phyloP scores from a whole-genome alignment of 177 flowering plant genomes.

The Vitis hybrid region DNA sequence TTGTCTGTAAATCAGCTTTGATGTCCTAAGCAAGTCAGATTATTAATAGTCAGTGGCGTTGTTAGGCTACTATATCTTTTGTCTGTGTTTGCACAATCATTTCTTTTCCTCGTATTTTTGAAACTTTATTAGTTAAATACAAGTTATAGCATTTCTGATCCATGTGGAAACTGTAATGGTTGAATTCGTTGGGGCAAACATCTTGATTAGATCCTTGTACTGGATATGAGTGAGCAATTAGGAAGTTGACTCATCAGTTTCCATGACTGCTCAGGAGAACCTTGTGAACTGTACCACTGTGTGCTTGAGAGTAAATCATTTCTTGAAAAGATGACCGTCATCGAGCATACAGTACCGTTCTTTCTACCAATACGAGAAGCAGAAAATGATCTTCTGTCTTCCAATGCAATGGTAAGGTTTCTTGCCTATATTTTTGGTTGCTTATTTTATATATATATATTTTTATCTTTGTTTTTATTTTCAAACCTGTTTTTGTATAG shows the following conservation, averaged over 20 bases:
- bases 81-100: background rate
- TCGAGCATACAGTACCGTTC: constrained; percentile 93
- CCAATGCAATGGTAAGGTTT: constrained; percentile 85
- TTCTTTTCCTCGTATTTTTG: background rate
- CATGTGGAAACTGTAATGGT: background rate
- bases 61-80: background rate
- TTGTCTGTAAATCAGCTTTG: too few relatives aligned
- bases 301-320: constrained; percentile 97
- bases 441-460: background rate
- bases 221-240: background rate
- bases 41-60: background rate
- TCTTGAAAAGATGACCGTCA: constrained; percentile 94
- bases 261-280: constrained; percentile 61
- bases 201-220: constrained; percentile 3
- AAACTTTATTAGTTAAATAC: background rate
- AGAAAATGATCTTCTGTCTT: constrained; percentile 84
- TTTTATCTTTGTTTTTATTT: too few relatives aligned
- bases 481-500: background rate
- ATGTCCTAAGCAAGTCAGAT: background rate
- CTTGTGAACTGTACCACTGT: constrained; percentile 84
- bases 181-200: background rate
- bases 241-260: constrained; percentile 1
- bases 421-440: constrained; percentile 18
- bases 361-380: constrained; percentile 89
- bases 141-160: background rate